Evolutionary conservation across 2,329 filamentous ascomycete genomes (phyloP), one percentile per base, ranked within the genome.

Genomic region (Ophiostoma sp.): DNA sequence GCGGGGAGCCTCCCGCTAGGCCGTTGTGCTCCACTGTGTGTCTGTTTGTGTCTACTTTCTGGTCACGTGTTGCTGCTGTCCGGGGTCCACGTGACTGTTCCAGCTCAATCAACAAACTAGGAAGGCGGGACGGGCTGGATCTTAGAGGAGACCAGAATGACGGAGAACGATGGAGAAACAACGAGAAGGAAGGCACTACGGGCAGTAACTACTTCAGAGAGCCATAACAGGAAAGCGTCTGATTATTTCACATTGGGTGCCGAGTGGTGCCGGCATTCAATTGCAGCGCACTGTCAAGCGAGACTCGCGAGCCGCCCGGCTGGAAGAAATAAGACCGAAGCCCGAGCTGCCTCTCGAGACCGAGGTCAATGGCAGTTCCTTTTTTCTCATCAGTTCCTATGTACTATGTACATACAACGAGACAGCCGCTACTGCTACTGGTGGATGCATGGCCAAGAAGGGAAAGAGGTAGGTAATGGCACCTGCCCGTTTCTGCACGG

Each of bases 1-100:
- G 72, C 60, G 64, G 60, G 6, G 17, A 1, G 7, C 4, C 6
- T 36, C 31, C 69, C 67, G 54, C 72, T 71, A 73, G 44, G 57
- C 54, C 33, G 7, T 3, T 6, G 2, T 3, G 48, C 20, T 44
- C 71, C 72, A 65, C 57, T 64, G 13, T 39, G 52, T 11, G 13
- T 4, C 39, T 41, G 39, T 41, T 41, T 41, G 15, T 10, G 39
- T 41, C 39, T 41, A 41, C 39, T 41, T 11, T 13, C 39, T 11
- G 39, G 17, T 64, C 60, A 64, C 60, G 60, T 64, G 60, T 35
- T 8, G 13, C 15, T 31, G 31, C 8, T 11, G 17, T 36, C 2
- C 36, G 13, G 33, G 6, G 57, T 17, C 23, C 60, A 64, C 60
- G 60, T 64, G 60, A 64, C 23, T 35, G 13, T 13, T 27, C 13